Conservation (phyloP, 345 rosid species). For the Linum usitatissimum region DNA sequence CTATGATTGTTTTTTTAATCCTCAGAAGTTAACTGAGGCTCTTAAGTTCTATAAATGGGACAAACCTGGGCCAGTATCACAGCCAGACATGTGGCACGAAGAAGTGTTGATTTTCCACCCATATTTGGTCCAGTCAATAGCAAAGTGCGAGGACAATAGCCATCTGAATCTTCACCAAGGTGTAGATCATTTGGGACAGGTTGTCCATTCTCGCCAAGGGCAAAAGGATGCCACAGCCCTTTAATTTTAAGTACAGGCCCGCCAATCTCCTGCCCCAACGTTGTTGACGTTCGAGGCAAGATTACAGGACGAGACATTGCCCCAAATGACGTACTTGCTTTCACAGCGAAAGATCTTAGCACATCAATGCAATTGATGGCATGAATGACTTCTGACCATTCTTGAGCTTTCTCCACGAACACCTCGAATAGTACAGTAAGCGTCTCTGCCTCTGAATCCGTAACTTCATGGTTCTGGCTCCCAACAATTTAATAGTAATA, state of each 20-base stretch:
- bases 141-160: constrained; percentile 43
- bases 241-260: constrained; percentile 56
- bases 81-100: constrained; percentile 83
- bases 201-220: constrained; percentile 53
- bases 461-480: constrained; percentile 59
- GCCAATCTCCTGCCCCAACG: constrained; percentile 24
- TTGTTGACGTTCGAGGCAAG: constrained; percentile 32
- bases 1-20: background rate
- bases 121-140: constrained; percentile 92
- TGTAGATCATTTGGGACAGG: constrained; percentile 75
- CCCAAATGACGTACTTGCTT: constrained; percentile 51
- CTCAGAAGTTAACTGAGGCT: background rate
- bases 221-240: constrained; percentile 93
- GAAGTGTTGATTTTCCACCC: constrained; percentile 97
- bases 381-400: constrained; percentile 70
- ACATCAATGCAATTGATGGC: constrained; percentile 69
- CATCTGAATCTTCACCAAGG: constrained; percentile 53
- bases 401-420: constrained; percentile 63
- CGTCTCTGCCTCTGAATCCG: constrained; percentile 66
- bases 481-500: constrained; percentile 12
- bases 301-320: constrained; percentile 56
- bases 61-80: constrained; percentile 82
- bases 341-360: constrained; percentile 59
- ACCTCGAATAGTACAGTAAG: constrained; percentile 65
- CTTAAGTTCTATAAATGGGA: constrained; percentile 5